Evolutionary conservation across 345 rosid species (phyloP), one percentile per base, ranked within the genome.

Genomic region (Moricandia arvensis): DNA sequence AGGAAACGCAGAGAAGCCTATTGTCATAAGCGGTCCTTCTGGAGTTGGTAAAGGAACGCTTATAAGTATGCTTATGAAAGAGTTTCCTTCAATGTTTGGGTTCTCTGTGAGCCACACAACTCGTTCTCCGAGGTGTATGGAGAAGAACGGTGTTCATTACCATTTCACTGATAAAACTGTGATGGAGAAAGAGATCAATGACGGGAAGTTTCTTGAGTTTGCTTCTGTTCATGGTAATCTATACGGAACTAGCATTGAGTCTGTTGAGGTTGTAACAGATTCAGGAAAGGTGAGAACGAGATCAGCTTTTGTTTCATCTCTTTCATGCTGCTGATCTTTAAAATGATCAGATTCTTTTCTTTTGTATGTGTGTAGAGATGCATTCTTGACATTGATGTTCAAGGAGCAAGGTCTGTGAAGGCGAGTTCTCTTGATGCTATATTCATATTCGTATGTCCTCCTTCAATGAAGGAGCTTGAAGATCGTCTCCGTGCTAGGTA

Each of bases 331-430:
- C 27, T 45, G 43, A 57, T 59, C 10, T 31, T 7, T 15, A 11
- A 59, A 53, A 0, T 60, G 38, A 51, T 38, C n/a, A n/a, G n/a
- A n/a, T 10, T 64, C 51, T 43, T 47, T 1, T 5, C 1, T 29
- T 37, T 41, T 18, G n/a, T 59, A 4, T 78, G 73, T 38, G 38
- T 84, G 21, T 54, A 95, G 99, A 83, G 93, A 80, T 95, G 99
- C 83, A 95, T 95, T 74, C 97, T 95, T 75, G 99, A 95, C 80
- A 95, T 95, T 54, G 99, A 95, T 78, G 99, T 95, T 72, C 99
- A 95, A 88, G 99, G 97, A 53, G 97, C 97, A 11, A 84, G 82
- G 70, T 87, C 93, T 0, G 96, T 95, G 70, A 87, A 75, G 70
- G 84, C 87, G 34, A 89, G 94, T 66, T 78, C 93, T 67, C 83